Base-by-base conservation (phyloP, 371 early-diverging fungal genomes). In the Mucor irregularis region DNA sequence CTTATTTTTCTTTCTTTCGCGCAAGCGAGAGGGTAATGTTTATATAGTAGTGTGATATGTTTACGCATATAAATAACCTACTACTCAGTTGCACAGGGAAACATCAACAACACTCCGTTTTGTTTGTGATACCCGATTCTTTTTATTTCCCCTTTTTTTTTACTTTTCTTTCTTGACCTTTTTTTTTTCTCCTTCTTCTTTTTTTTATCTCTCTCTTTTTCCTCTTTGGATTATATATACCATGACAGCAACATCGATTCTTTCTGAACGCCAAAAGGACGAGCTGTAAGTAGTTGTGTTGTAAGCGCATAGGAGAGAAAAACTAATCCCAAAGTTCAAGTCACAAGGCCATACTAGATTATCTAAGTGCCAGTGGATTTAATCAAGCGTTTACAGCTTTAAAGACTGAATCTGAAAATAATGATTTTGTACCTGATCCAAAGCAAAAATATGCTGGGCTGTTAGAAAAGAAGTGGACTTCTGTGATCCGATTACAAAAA, bases 401-500 rank as follows among this genome's bases (percentile, higher is more conserved):
- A 26, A 79, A 83, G 65, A 68, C 58, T n/a, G 96, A 96, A 66
- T 78, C 91, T 26, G 76, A 72, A 35, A 80, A 92, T 55, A 77
- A 76, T 16, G 91, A 87, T 48, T 92, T 86, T 58, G 71, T 71
- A 21, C 79, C 86, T 4, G 91, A 87, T 61, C 89, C 89, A 17
- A 89, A 85, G 62, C 85, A 88, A 68, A 86, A 88, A 52, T 90
- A 90, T 65, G 80, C 93, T 42, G 91, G 91, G 43, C 64, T 96
- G 35, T 76, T 96, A 51, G 95, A 94, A 66, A 94, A 94, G 71
- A 96, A 96, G 61, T 96, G 97, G 97, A 90, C 90, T 6, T 91
- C 93, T 13, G 91, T 95, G 10, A 88, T 95, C 57, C 82, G 96
- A 17, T 71, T 95, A 59, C 96, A 95, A 61, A 90, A 90, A 61